Evolutionary conservation across 768 basidiomycete genomes (phyloP).

Genomic region (Solioccasus polychromus): DNA sequence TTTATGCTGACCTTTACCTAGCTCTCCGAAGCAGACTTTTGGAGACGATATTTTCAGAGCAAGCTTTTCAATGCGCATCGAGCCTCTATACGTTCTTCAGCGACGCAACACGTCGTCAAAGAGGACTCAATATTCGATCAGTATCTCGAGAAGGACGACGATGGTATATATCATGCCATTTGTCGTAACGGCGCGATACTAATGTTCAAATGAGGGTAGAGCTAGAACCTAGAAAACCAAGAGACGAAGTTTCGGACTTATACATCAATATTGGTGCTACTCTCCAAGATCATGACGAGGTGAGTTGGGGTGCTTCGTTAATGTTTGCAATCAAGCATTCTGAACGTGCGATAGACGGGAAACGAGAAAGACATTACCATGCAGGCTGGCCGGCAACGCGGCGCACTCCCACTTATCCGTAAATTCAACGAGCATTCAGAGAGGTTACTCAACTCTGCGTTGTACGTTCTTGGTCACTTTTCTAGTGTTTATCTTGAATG

Average conservation of each 20-base stretch:
- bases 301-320: conserved; percentile 26
- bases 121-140: conserved; percentile 94
- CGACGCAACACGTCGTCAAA: conserved; percentile 79
- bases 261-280: conserved; percentile 89
- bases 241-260: conserved; percentile 65
- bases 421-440: conserved; percentile 99
- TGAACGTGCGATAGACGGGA: conserved; percentile 56
- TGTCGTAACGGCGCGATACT: not conserved
- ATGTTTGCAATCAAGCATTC: no score
- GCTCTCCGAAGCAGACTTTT: conserved; percentile 91
- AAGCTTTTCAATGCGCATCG: conserved; percentile 94
- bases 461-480: conserved; percentile 43
- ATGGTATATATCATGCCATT: conserved; percentile 53
- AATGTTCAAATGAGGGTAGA: conserved; percentile 38
- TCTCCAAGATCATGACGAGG: conserved; percentile 87
- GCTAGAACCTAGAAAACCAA: conserved; percentile 70
- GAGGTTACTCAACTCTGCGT: conserved; percentile 73
- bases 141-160: conserved; percentile 94
- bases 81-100: conserved; percentile 86
- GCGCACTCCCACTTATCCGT: conserved; percentile 87
- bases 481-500: not conserved
- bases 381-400: conserved; percentile 89
- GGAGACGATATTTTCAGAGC: conserved; percentile 96
- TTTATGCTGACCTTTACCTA: conserved; percentile 31
- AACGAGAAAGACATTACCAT: conserved; percentile 92